phyloP scores from a whole-genome alignment of 2,329 filamentous ascomycete species.

The Penicillium sp. region DNA sequence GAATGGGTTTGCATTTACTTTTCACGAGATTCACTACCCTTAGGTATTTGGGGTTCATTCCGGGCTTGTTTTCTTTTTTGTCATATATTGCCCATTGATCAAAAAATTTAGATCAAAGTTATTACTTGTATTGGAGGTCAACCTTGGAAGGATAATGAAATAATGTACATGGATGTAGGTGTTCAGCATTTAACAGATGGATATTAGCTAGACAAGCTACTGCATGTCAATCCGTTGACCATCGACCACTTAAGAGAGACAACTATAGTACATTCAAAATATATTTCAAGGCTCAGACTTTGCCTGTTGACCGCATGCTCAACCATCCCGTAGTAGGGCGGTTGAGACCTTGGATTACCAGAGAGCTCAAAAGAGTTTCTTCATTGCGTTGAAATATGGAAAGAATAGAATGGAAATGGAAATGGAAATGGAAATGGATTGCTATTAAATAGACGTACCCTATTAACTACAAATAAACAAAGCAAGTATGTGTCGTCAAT shows the following conservation, averaged over 20 bases:
- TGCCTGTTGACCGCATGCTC: constrained; percentile 39
- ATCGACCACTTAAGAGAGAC: background rate
- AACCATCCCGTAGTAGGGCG: constrained; percentile 34
- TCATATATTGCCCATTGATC: constrained; percentile 14
- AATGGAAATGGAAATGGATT: background rate
- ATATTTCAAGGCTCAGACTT: constrained; percentile 32
- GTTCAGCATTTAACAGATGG: background rate
- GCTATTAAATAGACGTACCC: constrained; percentile 15
- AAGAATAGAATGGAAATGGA: too few species aligned
- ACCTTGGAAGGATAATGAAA: background rate
- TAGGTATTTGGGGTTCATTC: constrained; percentile 2
- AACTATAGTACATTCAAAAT: background rate
- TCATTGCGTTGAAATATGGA: constrained; percentile 22
- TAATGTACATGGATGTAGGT: background rate
- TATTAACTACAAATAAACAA: constrained; percentile 10
- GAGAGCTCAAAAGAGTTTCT: constrained; percentile 34
- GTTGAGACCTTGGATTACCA: constrained; percentile 42
- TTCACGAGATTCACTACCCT: constrained; percentile 8
- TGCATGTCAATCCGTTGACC: background rate
- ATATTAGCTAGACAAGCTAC: background rate
- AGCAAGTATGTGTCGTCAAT: constrained; percentile 33
- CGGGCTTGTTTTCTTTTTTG: constrained; percentile 14
- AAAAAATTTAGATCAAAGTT: constrained; percentile 1
- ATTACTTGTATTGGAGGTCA: background rate
- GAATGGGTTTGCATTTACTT: constrained; percentile 14